Percentiles rank a stretch among this genome's conserved stretches.
Evolutionary conservation across 306 rosid genomes (phyloP).

Genomic region (Fragaria ananassa): DNA sequence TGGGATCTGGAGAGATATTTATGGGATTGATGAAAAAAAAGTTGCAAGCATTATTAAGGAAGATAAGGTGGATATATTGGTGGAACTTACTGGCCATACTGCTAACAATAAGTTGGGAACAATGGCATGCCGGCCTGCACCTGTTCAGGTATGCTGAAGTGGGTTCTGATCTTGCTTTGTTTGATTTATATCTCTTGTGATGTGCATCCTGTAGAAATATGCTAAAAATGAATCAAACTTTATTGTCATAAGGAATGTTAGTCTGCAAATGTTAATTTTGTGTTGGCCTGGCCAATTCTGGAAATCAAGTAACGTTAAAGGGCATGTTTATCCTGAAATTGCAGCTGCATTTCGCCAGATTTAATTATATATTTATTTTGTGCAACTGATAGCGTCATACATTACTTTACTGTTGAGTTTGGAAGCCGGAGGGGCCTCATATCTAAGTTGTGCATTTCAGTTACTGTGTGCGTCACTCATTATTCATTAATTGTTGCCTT

Average conservation of each 20-base stretch:
- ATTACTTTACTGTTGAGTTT: neutral
- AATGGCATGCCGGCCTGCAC: constrained; percentile 99
- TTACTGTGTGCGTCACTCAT: neutral
- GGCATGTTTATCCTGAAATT: neutral
- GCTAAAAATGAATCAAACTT: neutral
- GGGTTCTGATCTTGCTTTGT: neutral
- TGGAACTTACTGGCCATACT: constrained; percentile 97
- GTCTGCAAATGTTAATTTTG: neutral
- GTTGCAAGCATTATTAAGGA: constrained; percentile 86
- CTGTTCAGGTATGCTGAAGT: constrained; percentile 58
- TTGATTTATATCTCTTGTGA: neutral
- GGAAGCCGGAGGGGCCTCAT: neutral
- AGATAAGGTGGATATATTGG: constrained; percentile 91
- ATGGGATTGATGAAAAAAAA: constrained; percentile 91
- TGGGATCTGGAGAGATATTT: constrained; percentile 90
- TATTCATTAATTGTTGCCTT: neutral
- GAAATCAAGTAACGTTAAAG: neutral
- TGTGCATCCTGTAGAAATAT: neutral
- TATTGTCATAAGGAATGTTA: neutral
- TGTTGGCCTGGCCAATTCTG: neutral
- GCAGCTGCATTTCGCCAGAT: neutral
- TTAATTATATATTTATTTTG: neutral
- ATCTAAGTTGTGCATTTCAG: neutral
- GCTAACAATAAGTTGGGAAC: constrained; percentile 96
- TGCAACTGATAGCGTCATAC: neutral